Percentiles rank a stretch among this genome's conserved stretches.
Conservation (phyloP, 441 rosid genomes). For the Bruguiera hainesii region DNA sequence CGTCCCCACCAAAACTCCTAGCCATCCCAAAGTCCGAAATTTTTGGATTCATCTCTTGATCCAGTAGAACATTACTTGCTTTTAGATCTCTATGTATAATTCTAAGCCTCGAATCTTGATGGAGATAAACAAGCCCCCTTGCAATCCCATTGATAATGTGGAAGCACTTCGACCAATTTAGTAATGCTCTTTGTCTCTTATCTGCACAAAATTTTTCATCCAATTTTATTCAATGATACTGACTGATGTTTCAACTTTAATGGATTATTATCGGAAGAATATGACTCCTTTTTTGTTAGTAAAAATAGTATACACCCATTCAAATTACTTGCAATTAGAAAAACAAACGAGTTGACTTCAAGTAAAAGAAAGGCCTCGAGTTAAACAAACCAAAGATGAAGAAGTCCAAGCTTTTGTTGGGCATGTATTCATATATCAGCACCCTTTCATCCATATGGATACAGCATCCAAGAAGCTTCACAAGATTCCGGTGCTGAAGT, state of each 20-base stretch:
- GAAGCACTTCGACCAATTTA: slow-evolving; percentile 9
- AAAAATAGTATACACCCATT: no score
- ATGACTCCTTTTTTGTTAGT: no score
- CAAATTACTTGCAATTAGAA: no score
- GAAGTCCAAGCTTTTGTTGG: slow-evolving; percentile 39
- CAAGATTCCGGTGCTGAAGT: slow-evolving; percentile 35
- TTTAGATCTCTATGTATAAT: slow-evolving; percentile 31
- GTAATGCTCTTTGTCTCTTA: neutral
- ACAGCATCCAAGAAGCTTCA: slow-evolving; percentile 40
- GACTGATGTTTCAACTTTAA: neutral
- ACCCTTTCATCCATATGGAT: slow-evolving; percentile 32
- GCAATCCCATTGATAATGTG: slow-evolving; percentile 16
- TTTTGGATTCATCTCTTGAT: slow-evolving; percentile 26
- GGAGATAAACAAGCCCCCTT: slow-evolving; percentile 19
- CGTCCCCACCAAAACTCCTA: slow-evolving; percentile 24
- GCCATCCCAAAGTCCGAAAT: slow-evolving; percentile 35
- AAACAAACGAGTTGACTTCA: neutral
- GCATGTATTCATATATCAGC: slow-evolving; percentile 39
- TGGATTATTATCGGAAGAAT: no score
- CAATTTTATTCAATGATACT: neutral
- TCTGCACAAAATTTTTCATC: slow-evolving; percentile 1
- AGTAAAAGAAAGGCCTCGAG: neutral
- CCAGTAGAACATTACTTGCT: slow-evolving; percentile 31
- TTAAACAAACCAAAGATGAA: slow-evolving; percentile 29
- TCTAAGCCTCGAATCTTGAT: slow-evolving; percentile 24